Evolutionary conservation across 129 eudicot species (phyloP), one percentile per base, ranked within the genome.

Genomic region (Helichrysum umbraculigerum): DNA sequence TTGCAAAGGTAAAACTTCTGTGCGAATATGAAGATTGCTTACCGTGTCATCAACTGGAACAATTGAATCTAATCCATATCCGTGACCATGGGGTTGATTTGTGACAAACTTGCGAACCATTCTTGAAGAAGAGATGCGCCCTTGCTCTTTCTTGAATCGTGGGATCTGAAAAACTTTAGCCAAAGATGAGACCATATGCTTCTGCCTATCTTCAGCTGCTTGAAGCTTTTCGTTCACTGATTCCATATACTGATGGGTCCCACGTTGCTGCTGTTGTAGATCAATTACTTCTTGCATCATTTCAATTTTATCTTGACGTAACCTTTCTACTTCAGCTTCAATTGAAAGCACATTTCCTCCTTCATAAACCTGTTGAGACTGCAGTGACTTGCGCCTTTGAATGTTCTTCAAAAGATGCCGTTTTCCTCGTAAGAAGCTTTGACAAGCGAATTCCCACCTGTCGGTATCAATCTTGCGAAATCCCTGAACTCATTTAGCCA

Each of bases 391-490:
- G 62, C 96, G 88, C 85, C 97, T 85, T 29, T 76, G 87, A 59
- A 93, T 93, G 83, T 76, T 90, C 79, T 75, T 93, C 81, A 93
- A 68, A 2, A 93, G 85, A 83, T 90, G 91, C 32, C 78, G 84
- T 67, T 88, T 78, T 73, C 98, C 98, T 76, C 74, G 83, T 22
- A 85, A 37, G 71, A 93, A 93, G 61, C 86, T 83, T 79, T 85
- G 88, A 41, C 83, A 82, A 0, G 96, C 88, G 50, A 93, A 93
- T 73, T 93, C 98, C 98, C 98, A 93, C 72, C 83, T 87, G 75
- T 91, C 96, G 6, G 93, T 34, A 44, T 91, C 93, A 68, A 93
- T 78, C 85, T 93, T 93, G 69, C 93, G 91, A 85, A 93, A 93
- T 12, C 98, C 96, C 98, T 87, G 88, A 71, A 90, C 73, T 73